These are phyloP conservation scores for Arthrobotrys sphaeroides DNA, from an alignment of 2,329 filamentous ascomycete species.

Conservation along the genomic window DNA sequence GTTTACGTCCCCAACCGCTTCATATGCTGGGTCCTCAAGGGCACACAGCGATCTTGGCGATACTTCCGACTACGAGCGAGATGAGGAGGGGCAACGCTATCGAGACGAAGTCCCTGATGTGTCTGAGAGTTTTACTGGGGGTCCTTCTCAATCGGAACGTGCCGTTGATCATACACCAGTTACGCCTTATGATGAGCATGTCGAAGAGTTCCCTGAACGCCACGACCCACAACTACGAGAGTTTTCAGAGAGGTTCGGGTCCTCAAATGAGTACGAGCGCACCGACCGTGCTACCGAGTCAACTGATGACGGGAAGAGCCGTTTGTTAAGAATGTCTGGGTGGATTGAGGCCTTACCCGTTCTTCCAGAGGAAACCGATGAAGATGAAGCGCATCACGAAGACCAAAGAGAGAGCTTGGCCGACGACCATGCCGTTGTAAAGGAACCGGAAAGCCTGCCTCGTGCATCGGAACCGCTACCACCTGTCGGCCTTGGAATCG, in stretches of 20 bases:
- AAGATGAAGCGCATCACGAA: constrained; percentile 25
- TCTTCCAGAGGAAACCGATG: constrained; percentile 20
- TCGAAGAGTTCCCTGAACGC: constrained; percentile 36
- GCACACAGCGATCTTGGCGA: constrained; percentile 45
- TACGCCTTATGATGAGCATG: background rate
- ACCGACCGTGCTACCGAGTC: background rate
- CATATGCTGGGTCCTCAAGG: constrained; percentile 39
- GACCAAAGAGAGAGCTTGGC: background rate
- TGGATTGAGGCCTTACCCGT: constrained; percentile 50
- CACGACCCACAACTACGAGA: constrained; percentile 24
- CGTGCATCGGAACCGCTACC: background rate
- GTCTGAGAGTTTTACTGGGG: background rate
- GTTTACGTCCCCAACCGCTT: constrained; percentile 47
- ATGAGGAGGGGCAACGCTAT: background rate
- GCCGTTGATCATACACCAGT: background rate
- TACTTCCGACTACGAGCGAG: constrained; percentile 24
- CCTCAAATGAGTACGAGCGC: background rate
- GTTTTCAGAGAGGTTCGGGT: constrained; percentile 36
- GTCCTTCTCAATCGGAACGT: background rate
- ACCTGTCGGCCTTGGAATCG: constrained; percentile 24
- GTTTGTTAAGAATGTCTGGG: constrained; percentile 35
- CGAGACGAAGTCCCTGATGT: background rate
- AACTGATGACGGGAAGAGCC: constrained; percentile 17
- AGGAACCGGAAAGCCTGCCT: background rate
- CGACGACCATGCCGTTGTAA: background rate